Conservation (phyloP, 768 basidiomycete genomes). For the Cantharellus cinnabarinus region DNA sequence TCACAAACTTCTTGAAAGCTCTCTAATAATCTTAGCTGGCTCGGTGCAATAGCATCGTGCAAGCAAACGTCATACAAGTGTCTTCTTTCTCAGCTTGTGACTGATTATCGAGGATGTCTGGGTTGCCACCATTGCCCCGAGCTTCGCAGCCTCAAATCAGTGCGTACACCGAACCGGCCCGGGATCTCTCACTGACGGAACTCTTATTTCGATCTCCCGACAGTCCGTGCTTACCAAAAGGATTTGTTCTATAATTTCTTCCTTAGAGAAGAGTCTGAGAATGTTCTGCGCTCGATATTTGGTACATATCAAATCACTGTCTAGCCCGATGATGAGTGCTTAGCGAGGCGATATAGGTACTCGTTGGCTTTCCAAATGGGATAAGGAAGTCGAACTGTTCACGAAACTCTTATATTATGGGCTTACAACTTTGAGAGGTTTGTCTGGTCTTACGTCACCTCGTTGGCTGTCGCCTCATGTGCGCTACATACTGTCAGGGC, state of each 20-base stretch:
- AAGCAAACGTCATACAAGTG: not conserved
- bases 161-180: constrained; percentile 20
- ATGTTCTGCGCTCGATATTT: constrained; percentile 53
- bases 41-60: too few species aligned
- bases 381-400: constrained; percentile 53
- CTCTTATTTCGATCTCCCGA: constrained; percentile 1
- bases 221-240: constrained; percentile 72
- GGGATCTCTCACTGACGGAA: not conserved
- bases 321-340: constrained; percentile 1
- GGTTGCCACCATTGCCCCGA: constrained; percentile 32
- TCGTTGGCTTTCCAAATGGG: constrained; percentile 60
- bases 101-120: not conserved
- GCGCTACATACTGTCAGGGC: constrained; percentile 23
- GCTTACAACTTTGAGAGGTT: constrained; percentile 56
- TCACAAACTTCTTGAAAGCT: too few species aligned
- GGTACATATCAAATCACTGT: constrained; percentile 25
- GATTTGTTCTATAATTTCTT: constrained; percentile 60
- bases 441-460: constrained; percentile 6
- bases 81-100: not conserved
- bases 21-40: too few species aligned
- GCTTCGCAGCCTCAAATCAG: constrained; percentile 80
- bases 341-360: constrained; percentile 31
- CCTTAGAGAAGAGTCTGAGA: constrained; percentile 55
- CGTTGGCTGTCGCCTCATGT: not conserved
- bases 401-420: constrained; percentile 55